Conservation (phyloP, 192 early-diverging fungal genomes). For the Coemansia sp. region DNA sequence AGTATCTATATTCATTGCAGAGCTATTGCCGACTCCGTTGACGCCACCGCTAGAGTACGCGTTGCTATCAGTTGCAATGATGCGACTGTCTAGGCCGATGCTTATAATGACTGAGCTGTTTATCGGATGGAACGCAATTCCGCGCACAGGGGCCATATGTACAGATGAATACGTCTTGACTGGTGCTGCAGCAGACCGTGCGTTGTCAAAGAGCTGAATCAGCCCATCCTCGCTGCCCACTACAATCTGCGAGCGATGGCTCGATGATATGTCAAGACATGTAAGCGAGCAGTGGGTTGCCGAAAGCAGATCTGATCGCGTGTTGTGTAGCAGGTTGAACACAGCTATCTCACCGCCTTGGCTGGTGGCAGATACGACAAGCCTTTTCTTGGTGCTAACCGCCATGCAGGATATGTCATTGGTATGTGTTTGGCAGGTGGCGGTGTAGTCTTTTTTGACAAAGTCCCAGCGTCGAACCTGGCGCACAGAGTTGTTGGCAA, state of each 20-base stretch:
- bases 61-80: constrained; percentile 26
- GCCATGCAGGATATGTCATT: constrained; percentile 45
- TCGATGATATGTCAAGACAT: constrained; percentile 30
- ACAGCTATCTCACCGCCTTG: constrained; percentile 43
- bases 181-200: constrained; percentile 22
- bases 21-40: neutral
- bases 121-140: constrained; percentile 23
- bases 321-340: constrained; percentile 43
- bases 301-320: constrained; percentile 34
- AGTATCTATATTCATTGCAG: constrained; percentile 8
- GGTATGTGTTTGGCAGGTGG: constrained; percentile 41
- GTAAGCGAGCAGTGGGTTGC: constrained; percentile 37
- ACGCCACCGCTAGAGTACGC: constrained; percentile 5
- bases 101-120: constrained; percentile 14
- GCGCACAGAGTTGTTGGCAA: constrained; percentile 32
- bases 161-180: constrained; percentile 24
- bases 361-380: constrained; percentile 37
- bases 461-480: constrained; percentile 49
- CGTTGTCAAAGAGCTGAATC: constrained; percentile 45
- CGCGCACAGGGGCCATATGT: constrained; percentile 37
- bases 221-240: constrained; percentile 49
- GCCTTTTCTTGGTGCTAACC: constrained; percentile 27
- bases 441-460: constrained; percentile 22
- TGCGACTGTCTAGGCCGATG: constrained; percentile 29
- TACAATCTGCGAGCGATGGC: constrained; percentile 21